phyloP scores from a whole-genome alignment of 2,329 filamentous ascomycete species.

The Cephalotrichum gorgonifer region DNA sequence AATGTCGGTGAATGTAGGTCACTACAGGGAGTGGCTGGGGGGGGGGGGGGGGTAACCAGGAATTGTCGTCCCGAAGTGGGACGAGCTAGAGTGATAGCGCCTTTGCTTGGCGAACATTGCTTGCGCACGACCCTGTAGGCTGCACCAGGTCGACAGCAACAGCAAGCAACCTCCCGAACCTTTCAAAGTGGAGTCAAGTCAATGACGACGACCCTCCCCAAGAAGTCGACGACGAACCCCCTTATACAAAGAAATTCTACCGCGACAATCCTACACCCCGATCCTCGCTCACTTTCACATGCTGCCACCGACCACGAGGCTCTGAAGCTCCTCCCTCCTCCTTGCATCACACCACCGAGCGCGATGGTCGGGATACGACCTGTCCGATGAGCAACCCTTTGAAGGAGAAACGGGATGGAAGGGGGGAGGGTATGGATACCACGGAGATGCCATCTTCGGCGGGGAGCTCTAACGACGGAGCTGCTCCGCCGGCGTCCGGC shows the following conservation, averaged over 20 bases:
- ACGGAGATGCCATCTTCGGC: not conserved
- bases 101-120: conserved; percentile 6
- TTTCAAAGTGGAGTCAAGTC: too few relatives aligned
- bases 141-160: too few relatives aligned
- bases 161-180: too few relatives aligned
- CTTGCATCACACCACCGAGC: not conserved
- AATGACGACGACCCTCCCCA: not conserved
- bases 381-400: conserved; percentile 4
- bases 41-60: not conserved
- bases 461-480: not conserved
- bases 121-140: conserved; percentile 6
- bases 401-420: conserved; percentile 1
- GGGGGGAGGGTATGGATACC: not conserved
- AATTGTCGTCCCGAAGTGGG: not conserved
- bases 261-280: not conserved
- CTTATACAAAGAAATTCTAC: not conserved
- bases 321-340: not conserved
- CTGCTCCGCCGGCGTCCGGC: not conserved
- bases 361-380: conserved; percentile 1
- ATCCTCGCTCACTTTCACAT: not conserved
- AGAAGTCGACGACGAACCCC: not conserved
- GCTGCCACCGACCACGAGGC: not conserved
- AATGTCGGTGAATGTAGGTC: not conserved
- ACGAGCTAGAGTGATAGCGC: not conserved
- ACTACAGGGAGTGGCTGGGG: not conserved